phyloP scores from a whole-genome alignment of 495 filamentous ascomycete genomes.

The Extremus antarcticus region DNA sequence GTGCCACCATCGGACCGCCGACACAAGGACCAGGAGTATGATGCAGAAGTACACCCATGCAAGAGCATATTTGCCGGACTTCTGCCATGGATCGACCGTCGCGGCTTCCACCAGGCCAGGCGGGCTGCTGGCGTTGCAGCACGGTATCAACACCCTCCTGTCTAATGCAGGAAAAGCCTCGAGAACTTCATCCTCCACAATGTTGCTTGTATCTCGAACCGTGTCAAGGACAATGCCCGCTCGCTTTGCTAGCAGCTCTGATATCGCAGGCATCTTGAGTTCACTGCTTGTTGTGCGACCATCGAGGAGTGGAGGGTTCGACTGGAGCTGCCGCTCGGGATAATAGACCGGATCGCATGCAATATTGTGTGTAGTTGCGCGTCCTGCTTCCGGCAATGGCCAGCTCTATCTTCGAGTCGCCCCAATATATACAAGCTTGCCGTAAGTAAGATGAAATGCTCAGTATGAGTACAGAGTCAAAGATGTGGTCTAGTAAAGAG shows the following conservation, averaged over 20 bases:
- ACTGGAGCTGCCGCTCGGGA: background rate
- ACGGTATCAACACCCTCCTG: conserved; percentile 64
- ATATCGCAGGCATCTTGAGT: background rate
- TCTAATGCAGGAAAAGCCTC: conserved; percentile 30
- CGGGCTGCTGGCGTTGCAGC: conserved; percentile 54
- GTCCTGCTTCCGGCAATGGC: too few relatives aligned
- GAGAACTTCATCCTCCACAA: background rate
- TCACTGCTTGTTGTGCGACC: background rate
- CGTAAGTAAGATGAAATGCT: too few relatives aligned
- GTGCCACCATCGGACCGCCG: conserved; percentile 62
- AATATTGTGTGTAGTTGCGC: too few relatives aligned
- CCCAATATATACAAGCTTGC: too few relatives aligned
- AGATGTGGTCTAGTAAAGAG: background rate
- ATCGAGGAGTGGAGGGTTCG: background rate
- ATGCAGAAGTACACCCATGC: conserved; percentile 81
- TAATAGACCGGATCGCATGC: too few relatives aligned
- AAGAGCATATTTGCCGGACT: conserved; percentile 78
- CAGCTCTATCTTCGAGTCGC: too few relatives aligned
- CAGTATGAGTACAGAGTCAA: too few relatives aligned
- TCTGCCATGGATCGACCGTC: conserved; percentile 64
- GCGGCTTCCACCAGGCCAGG: conserved; percentile 60
- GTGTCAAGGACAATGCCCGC: background rate
- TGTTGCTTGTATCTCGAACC: background rate
- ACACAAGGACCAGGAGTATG: conserved; percentile 52
- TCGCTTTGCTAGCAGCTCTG: background rate